These are phyloP conservation scores for Calonectria multiphialidica DNA, from an alignment of 2,329 filamentous ascomycete genomes.

Conservation along the genomic window DNA sequence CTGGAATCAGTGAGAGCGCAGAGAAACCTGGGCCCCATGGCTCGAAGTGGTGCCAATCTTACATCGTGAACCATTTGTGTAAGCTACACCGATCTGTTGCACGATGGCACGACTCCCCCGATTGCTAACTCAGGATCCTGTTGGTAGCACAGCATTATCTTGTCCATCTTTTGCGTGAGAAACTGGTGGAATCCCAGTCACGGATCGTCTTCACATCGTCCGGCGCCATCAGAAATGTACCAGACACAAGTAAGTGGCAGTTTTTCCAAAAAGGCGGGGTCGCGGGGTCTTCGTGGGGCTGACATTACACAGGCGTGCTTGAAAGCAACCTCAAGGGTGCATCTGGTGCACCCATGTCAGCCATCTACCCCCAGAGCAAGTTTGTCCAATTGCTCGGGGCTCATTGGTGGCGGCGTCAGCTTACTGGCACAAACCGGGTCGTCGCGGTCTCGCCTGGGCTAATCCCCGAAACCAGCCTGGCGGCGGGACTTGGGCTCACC, in stretches of 20 bases:
- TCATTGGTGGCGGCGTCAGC: slow-evolving; percentile 68
- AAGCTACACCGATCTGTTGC: slow-evolving; percentile 24
- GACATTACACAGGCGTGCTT: slow-evolving; percentile 45
- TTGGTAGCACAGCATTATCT: slow-evolving; percentile 65
- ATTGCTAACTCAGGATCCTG: slow-evolving; percentile 15
- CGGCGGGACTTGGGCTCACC: slow-evolving; percentile 46
- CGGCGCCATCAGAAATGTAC: slow-evolving; percentile 57
- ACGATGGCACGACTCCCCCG: too few relatives aligned
- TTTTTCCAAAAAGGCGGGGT: neutral
- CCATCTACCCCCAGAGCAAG: slow-evolving; percentile 59
- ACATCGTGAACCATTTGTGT: slow-evolving; percentile 67
- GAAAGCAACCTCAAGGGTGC: slow-evolving; percentile 54
- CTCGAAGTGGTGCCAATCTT: slow-evolving; percentile 62
- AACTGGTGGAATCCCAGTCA: slow-evolving; percentile 58
- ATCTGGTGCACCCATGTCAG: slow-evolving; percentile 46
- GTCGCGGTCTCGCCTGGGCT: slow-evolving; percentile 67
- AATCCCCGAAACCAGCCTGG: slow-evolving; percentile 61
- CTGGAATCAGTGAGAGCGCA: slow-evolving; percentile 54
- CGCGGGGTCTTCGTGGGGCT: neutral
- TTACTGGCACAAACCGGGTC: slow-evolving; percentile 57
- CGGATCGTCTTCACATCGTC: slow-evolving; percentile 65
- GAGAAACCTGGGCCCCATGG: slow-evolving; percentile 52
- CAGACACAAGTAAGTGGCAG: slow-evolving; percentile 49
- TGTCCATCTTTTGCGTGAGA: slow-evolving; percentile 60
- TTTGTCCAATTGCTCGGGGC: slow-evolving; percentile 64